Conservation (phyloP, 2,329 filamentous ascomycete genomes). For the Curvularia hawaiiensis region DNA sequence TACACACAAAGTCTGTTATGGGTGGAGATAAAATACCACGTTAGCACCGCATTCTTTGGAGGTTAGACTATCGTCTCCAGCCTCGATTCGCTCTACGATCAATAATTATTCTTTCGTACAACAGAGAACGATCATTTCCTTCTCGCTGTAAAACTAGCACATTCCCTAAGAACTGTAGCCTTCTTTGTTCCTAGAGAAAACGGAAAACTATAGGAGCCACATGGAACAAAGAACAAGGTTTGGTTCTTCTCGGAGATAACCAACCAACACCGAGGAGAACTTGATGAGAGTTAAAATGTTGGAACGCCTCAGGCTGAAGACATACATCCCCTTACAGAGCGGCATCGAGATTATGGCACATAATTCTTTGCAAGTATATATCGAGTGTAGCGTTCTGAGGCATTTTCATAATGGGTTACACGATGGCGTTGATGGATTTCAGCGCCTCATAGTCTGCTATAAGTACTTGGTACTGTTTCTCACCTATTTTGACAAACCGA, state of each 20-base stretch:
- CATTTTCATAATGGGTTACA: not conserved
- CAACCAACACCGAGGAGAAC: not conserved
- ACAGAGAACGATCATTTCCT: not conserved
- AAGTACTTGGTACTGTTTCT: not conserved
- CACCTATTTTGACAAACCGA: not conserved
- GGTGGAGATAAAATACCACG: not conserved
- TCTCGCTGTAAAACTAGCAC: not conserved
- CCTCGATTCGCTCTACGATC: not conserved
- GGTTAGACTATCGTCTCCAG: not conserved
- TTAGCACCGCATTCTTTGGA: not conserved
- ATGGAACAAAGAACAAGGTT: not conserved
- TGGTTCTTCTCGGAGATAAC: not conserved
- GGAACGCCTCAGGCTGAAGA: not conserved
- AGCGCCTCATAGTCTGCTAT: not conserved
- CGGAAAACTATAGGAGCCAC: not conserved
- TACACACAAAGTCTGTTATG: not conserved
- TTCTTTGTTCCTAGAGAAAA: not conserved
- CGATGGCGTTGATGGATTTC: not conserved
- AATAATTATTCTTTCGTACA: not conserved
- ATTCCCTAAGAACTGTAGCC: not conserved
- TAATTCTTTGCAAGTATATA: not conserved
- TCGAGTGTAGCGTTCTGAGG: not conserved
- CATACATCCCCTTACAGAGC: not conserved
- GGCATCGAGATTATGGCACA: no score
- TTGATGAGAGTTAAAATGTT: not conserved